A percentile compares a stretch with the other conserved stretches of the same genome.
Evolutionary conservation across 73 alveolate genomes (phyloP).

Genomic region (Blepharisma japonicum): DNA sequence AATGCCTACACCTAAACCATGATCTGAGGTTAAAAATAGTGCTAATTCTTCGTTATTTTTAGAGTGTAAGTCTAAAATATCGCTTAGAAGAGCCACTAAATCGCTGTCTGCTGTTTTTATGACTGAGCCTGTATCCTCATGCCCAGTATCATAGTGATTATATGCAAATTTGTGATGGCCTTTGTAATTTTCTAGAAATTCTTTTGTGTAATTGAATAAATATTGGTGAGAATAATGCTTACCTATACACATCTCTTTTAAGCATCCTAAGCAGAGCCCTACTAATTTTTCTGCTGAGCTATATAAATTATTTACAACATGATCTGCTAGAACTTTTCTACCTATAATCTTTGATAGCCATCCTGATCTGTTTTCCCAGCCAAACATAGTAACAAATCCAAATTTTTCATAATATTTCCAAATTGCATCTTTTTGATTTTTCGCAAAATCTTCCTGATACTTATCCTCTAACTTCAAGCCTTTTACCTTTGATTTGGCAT

Average conservation of each 20-base stretch:
- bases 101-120: not conserved
- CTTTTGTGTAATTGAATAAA: not conserved
- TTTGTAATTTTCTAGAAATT: not conserved
- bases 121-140: slow-evolving; percentile 14
- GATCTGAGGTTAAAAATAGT: not conserved
- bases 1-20: not conserved
- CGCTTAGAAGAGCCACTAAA: not conserved
- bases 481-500: not conserved
- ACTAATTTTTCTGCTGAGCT: slow-evolving; percentile 13
- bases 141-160: not conserved
- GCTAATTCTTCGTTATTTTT: slow-evolving; percentile 3
- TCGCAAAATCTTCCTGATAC: not conserved
- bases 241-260: not conserved
- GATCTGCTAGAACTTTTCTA: not conserved
- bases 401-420: slow-evolving; percentile 25
- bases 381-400: slow-evolving; percentile 22
- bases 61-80: not conserved
- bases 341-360: not conserved
- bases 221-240: not conserved
- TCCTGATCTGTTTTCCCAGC: not conserved
- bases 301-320: not conserved
- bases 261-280: not conserved
- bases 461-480: not conserved
- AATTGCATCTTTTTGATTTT: not conserved
- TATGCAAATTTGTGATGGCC: slow-evolving; percentile 13